phyloP scores from a whole-genome alignment of 768 basidiomycete genomes.

The Agrocybe pediades region DNA sequence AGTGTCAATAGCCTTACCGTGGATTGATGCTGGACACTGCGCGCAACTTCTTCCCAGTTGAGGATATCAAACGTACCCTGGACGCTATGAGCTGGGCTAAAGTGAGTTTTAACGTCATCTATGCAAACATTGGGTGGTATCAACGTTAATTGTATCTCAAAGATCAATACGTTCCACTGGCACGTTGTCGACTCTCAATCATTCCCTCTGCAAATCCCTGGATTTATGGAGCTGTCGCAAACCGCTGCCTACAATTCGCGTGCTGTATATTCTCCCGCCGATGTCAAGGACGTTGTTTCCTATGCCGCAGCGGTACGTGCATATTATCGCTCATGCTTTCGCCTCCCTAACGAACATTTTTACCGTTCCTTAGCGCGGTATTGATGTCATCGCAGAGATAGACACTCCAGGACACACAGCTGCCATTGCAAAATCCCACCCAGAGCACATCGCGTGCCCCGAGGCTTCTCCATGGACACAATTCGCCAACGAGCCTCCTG shows the following conservation, averaged over 20 bases:
- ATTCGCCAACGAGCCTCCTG: conserved; percentile 78
- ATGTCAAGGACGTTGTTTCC: conserved; percentile 59
- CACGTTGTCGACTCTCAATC: conserved; percentile 82
- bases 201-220: conserved; percentile 70
- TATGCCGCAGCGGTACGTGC: conserved; percentile 71
- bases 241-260: conserved; percentile 68
- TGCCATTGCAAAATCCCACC: conserved; percentile 62
- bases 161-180: conserved; percentile 85
- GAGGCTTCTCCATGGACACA: conserved; percentile 58
- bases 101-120: conserved; percentile 27
- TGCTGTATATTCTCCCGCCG: conserved; percentile 52
- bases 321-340: background rate
- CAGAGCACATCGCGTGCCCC: conserved; percentile 76
- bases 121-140: background rate
- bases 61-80: conserved; percentile 66
- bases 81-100: conserved; percentile 83
- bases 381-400: conserved; percentile 75
- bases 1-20: conserved; percentile 57
- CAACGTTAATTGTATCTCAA: background rate
- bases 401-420: conserved; percentile 88
- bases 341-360: background rate
- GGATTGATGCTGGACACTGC: conserved; percentile 83
- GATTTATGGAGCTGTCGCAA: conserved; percentile 57
- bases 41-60: conserved; percentile 69
- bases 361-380: conserved; percentile 53